Evolutionary conservation across 2,329 filamentous ascomycete species (phyloP).

Genomic region (Fusarium marasasianum): DNA sequence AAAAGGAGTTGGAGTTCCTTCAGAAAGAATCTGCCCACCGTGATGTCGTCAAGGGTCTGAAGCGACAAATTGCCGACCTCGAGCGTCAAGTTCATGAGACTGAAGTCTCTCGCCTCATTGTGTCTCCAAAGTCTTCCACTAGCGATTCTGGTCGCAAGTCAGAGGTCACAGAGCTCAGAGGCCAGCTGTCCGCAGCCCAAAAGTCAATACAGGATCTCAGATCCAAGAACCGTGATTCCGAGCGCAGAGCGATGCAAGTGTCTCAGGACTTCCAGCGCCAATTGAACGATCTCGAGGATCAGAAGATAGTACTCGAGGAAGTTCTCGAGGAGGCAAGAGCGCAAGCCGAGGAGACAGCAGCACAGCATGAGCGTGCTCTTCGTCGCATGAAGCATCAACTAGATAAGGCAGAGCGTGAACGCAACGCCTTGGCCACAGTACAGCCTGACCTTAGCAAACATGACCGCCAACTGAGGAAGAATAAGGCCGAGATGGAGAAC

Average conservation of each 20-base stretch:
- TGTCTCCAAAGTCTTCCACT: conserved; percentile 57
- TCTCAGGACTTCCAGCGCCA: conserved; percentile 62
- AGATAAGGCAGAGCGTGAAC: conserved; percentile 61
- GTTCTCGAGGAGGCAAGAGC: conserved; percentile 65
- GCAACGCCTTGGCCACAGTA: conserved; percentile 47
- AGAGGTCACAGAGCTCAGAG: conserved; percentile 67
- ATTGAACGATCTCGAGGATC: conserved; percentile 67
- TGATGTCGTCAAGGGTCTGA: conserved; percentile 69
- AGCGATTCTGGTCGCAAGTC: conserved; percentile 63
- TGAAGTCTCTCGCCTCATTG: conserved; percentile 61
- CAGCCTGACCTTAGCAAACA: conserved; percentile 59
- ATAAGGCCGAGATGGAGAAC: conserved; percentile 71
- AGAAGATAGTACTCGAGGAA: conserved; percentile 66
- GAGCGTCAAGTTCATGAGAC: conserved; percentile 74
- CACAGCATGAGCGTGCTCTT: conserved; percentile 55
- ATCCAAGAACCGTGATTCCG: conserved; percentile 60
- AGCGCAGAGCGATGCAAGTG: conserved; percentile 55
- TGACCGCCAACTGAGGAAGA: conserved; percentile 68
- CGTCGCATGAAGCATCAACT: conserved; percentile 59
- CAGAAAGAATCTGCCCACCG: conserved; percentile 73
- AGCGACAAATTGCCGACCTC: conserved; percentile 71
- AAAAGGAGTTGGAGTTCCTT: conserved; percentile 71
- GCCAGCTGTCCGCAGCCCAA: conserved; percentile 68
- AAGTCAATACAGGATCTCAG: conserved; percentile 66
- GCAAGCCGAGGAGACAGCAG: conserved; percentile 58